These are phyloP conservation scores for Aspergillus sclerotialis DNA, from an alignment of 2,329 filamentous ascomycete species.

Conservation along the genomic window DNA sequence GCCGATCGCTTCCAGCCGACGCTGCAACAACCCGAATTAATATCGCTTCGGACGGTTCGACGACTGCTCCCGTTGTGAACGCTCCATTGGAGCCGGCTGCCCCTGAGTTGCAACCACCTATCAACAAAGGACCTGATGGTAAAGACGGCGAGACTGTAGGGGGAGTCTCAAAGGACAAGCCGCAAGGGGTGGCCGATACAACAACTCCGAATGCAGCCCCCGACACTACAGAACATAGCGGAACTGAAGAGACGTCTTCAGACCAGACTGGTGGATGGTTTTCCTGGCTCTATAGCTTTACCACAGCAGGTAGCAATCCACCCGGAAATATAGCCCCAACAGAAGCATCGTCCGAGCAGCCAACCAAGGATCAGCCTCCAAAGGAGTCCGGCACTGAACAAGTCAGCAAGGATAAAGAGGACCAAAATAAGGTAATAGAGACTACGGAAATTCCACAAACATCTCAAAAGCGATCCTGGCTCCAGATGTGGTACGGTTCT, in stretches of 20 bases:
- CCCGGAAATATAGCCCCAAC: slow-evolving; percentile 7
- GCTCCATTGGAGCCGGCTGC: slow-evolving; percentile 9
- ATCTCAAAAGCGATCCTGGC: slow-evolving; percentile 36
- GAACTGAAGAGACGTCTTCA: slow-evolving; percentile 7
- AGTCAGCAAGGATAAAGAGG: slow-evolving; percentile 4
- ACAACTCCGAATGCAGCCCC: slow-evolving; percentile 8
- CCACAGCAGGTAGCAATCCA: slow-evolving; percentile 6
- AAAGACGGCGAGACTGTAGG: too few species aligned
- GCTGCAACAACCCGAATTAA: slow-evolving; percentile 40
- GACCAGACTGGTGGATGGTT: slow-evolving; percentile 27
- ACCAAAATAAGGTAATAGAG: slow-evolving; percentile 6
- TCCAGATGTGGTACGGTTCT: slow-evolving; percentile 37
- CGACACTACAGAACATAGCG: slow-evolving; percentile 3
- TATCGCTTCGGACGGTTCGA: slow-evolving; percentile 35
- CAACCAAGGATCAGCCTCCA: slow-evolving; percentile 5
- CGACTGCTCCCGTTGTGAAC: slow-evolving; percentile 21
- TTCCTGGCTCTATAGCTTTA: slow-evolving; percentile 30
- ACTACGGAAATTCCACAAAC: slow-evolving; percentile 7
- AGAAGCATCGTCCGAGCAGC: slow-evolving; percentile 8
- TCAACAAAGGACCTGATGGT: slow-evolving; percentile 6
- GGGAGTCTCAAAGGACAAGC: slow-evolving; percentile 12
- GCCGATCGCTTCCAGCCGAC: slow-evolving; percentile 38
- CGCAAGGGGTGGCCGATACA: slow-evolving; percentile 7
- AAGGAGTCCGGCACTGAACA: slow-evolving; percentile 7
- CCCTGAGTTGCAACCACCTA: slow-evolving; percentile 6